phyloP scores from a whole-genome alignment of 2,329 filamentous ascomycete genomes.

The Chrysoporthe austroafricana region DNA sequence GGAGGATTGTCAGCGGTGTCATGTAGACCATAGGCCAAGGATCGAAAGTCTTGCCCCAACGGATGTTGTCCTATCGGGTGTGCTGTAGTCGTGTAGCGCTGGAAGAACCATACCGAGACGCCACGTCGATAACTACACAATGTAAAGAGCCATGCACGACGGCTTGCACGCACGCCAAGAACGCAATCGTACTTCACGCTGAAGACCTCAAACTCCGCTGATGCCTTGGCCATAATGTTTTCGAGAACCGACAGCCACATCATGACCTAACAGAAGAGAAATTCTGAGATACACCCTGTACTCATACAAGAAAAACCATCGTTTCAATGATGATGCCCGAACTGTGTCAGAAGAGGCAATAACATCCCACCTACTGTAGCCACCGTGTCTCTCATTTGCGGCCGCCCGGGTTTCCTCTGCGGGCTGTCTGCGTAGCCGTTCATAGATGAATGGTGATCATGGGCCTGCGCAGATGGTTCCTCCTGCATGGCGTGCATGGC shows the following conservation, averaged over 20 bases:
- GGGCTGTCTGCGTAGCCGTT: conserved; percentile 61
- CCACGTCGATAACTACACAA: neutral
- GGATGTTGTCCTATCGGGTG: neutral
- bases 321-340: conserved; percentile 71
- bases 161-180: neutral
- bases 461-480: conserved; percentile 54
- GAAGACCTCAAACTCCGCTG: conserved; percentile 15
- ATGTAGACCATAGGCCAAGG: neutral
- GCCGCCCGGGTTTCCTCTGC: conserved; percentile 57
- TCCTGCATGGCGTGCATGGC: conserved; percentile 99
- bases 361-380: conserved; percentile 78
- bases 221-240: conserved; percentile 12
- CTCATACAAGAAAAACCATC: conserved; percentile 8
- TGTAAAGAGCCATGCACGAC: neutral
- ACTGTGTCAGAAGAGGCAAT: conserved; percentile 75
- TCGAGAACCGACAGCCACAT: neutral
- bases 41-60: neutral
- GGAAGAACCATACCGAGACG: neutral
- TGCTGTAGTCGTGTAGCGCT: neutral
- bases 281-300: neutral
- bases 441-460: conserved; percentile 52
- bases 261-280: neutral
- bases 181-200: neutral
- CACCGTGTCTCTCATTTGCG: conserved; percentile 69
- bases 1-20: neutral